Conservation (phyloP, 2,329 filamentous ascomycete species). For the Cladophialophora yegresii region DNA sequence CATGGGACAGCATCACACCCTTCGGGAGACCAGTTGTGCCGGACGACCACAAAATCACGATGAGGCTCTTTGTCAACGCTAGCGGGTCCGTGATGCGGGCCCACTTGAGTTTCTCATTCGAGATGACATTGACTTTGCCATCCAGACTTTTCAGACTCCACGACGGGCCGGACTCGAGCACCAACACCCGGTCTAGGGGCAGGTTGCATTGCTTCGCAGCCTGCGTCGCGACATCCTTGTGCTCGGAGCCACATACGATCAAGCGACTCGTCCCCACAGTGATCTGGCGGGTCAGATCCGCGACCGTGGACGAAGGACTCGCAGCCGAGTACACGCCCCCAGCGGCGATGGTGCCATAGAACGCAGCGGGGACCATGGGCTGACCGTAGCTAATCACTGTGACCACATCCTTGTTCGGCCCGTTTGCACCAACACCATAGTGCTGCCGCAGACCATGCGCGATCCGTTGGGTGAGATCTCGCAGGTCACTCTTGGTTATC, state of each 20-base stretch:
- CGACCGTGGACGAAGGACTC: constrained; percentile 52
- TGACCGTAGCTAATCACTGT: constrained; percentile 61
- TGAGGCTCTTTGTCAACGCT: constrained; percentile 50
- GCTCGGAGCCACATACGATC: constrained; percentile 53
- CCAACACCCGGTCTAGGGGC: constrained; percentile 51
- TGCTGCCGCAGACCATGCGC: constrained; percentile 58
- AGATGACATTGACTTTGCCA: constrained; percentile 41
- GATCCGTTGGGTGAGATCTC: constrained; percentile 54
- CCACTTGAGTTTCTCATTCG: constrained; percentile 54
- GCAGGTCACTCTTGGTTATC: constrained; percentile 57
- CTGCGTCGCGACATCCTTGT: constrained; percentile 51
- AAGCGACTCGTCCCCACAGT: constrained; percentile 47
- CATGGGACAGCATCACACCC: constrained; percentile 49
- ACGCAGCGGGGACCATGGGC: constrained; percentile 56
- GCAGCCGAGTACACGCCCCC: constrained; percentile 62
- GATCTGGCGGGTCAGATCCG: constrained; percentile 56
- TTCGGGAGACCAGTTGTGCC: constrained; percentile 54
- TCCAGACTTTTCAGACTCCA: constrained; percentile 40
- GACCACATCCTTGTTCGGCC: constrained; percentile 56
- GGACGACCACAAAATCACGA: constrained; percentile 51
- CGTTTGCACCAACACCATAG: constrained; percentile 56
- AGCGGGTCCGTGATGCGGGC: constrained; percentile 54
- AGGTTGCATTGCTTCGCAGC: constrained; percentile 54
- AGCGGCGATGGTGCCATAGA: constrained; percentile 60
- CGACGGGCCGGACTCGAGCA: constrained; percentile 52